phyloP scores from a whole-genome alignment of 2,329 filamentous ascomycete genomes.

The Harringtonia lauricola region DNA sequence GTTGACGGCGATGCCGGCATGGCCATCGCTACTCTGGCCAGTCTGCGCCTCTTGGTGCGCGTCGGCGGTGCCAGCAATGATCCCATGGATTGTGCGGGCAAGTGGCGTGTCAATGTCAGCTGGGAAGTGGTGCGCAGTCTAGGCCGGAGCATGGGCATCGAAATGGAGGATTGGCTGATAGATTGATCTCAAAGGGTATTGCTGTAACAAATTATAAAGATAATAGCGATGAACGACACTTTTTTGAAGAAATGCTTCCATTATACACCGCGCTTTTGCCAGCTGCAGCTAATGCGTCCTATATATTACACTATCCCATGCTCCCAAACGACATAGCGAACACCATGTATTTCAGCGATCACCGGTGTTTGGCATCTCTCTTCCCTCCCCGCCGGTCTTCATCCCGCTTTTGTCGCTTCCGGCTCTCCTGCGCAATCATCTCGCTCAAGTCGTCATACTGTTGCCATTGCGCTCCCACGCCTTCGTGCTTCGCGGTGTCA shows the following conservation, averaged over 20 bases:
- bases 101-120: constrained; percentile 68
- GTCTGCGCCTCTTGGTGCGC: constrained; percentile 56
- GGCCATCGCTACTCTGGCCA: constrained; percentile 62
- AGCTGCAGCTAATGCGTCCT: no score
- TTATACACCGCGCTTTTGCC: no score
- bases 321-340: not conserved
- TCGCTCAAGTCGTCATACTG: constrained; percentile 75
- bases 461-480: constrained; percentile 52
- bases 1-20: constrained; percentile 47
- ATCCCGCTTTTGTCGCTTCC: constrained; percentile 83
- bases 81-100: constrained; percentile 54
- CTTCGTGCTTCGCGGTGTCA: constrained; percentile 53
- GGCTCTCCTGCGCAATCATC: constrained; percentile 89
- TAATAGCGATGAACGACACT: no score
- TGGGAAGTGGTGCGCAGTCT: constrained; percentile 66
- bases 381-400: constrained; percentile 63
- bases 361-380: constrained; percentile 42
- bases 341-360: constrained; percentile 18
- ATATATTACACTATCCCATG: not conserved
- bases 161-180: constrained; percentile 65
- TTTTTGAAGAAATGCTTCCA: no score
- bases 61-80: constrained; percentile 49
- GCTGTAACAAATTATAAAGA: no score
- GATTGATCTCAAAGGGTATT: constrained; percentile 42
- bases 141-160: constrained; percentile 64